These are phyloP conservation scores for Fraxinus latifolia DNA, from an alignment of 305 asterid species.

Conservation along the genomic window DNA sequence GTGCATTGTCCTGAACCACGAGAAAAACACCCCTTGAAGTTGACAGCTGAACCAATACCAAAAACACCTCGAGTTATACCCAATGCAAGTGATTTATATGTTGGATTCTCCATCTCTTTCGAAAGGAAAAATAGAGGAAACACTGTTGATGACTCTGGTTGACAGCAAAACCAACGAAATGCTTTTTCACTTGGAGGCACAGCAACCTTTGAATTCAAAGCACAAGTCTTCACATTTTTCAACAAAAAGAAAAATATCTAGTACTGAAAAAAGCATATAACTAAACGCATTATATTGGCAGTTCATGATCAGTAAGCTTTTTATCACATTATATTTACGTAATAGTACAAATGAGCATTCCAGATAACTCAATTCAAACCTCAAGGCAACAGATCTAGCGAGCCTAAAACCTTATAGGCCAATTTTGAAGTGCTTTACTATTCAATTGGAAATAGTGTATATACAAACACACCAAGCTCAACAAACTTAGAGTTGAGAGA, in stretches of 20 bases:
- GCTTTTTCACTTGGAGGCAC: slow-evolving; percentile 96
- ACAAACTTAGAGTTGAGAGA: neutral
- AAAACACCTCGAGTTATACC: slow-evolving; percentile 81
- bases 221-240: slow-evolving; percentile 16
- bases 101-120: slow-evolving; percentile 56
- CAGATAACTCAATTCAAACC: slow-evolving; percentile 7
- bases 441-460: neutral
- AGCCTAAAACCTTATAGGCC: slow-evolving; percentile 6
- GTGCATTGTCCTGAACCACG: slow-evolving; percentile 29
- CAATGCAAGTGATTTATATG: slow-evolving; percentile 58
- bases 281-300: neutral
- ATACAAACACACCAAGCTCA: neutral
- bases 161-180: slow-evolving; percentile 81
- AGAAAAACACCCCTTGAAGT: slow-evolving; percentile 49
- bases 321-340: neutral
- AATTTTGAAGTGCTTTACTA: neutral
- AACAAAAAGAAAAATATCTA: neutral
- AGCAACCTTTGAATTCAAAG: slow-evolving; percentile 57
- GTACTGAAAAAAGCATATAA: slow-evolving; percentile 7
- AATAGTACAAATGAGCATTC: neutral
- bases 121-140: slow-evolving; percentile 77
- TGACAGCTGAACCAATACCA: slow-evolving; percentile 82
- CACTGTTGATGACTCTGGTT: slow-evolving; percentile 61
- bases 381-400: slow-evolving; percentile 1
- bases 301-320: slow-evolving; percentile 1